Base-by-base conservation (phyloP, 2,329 filamentous ascomycete species). In the Colletotrichum truncatum region DNA sequence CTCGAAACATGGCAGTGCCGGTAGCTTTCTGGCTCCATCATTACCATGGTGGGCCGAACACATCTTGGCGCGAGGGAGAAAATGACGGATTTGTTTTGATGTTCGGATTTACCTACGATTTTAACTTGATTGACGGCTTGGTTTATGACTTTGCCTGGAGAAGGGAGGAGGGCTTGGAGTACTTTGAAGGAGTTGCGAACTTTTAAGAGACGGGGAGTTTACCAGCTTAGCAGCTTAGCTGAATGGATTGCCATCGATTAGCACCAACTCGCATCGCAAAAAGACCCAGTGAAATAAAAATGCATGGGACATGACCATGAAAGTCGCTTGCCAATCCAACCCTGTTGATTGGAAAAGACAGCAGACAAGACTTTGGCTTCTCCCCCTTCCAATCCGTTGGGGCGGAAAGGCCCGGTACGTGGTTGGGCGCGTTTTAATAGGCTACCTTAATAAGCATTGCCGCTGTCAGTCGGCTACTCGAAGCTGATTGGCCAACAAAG, bases 341-440 rank as follows among this genome's bases (percentile, higher is more conserved):
- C n/a, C 11, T 48, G 25, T 46, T 61, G 56, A 65, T 65, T 61
- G 56, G 48, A 49, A 65, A 55, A 18, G 25, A 23, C 7, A 21
- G 14, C 25, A 7, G 51, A 7, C 6, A 16, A 46, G 26, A 49
- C 45, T 23, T 18, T 14, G 14, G 34, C 10, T 16, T 14, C 18
- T 28, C 4, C 16, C 30, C 11, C 32, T 23, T 36, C 21, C 26
- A 43, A 55, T 62, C 34, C 62, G 62, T 65, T 65, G 62, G 62
- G 62, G 23, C 62, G 57, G 62, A 62, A 62, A 51, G 26, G 48
- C 62, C 62, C 62, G 57, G 62, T 41, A 26, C 16, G 57, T 21
- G 41, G 45, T 46, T 64, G 60, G 45, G 43, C 43, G 36, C 39
- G 23, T 16, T 56, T 56, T 12, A 21, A 38, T 23, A 32, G 38